A percentile compares a stretch with the other conserved stretches of the same genome.
Evolutionary conservation across 495 filamentous ascomycete genomes (phyloP).

Genomic region (Hypoxylon fuscum): DNA sequence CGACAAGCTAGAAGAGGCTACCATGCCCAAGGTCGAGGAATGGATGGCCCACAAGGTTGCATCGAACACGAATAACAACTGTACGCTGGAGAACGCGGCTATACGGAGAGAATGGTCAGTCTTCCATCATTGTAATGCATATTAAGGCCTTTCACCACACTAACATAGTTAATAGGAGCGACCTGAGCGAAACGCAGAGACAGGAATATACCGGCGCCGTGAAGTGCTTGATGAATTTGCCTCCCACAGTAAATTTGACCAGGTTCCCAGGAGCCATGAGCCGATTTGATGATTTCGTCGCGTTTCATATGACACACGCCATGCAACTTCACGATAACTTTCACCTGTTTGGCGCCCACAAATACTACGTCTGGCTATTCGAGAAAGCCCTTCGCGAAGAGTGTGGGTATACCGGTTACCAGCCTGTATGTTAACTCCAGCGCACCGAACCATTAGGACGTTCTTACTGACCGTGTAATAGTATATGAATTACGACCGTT

Average conservation of each 20-base stretch:
- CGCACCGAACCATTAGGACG: background rate
- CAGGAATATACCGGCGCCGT: conserved; percentile 59
- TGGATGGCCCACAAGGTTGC: conserved; percentile 47
- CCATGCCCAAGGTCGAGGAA: conserved; percentile 51
- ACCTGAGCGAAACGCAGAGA: conserved; percentile 45
- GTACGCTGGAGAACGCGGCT: conserved; percentile 57
- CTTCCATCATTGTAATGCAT: background rate
- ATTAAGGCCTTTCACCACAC: background rate
- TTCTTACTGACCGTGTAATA: conserved; percentile 24
- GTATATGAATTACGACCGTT: conserved; percentile 59
- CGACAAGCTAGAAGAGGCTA: conserved; percentile 48
- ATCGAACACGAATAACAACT: conserved; percentile 52
- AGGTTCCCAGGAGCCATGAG: conserved; percentile 59
- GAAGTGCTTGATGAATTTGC: conserved; percentile 56
- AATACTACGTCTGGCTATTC: conserved; percentile 70
- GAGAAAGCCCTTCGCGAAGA: conserved; percentile 74
- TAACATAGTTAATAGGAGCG: conserved; percentile 48
- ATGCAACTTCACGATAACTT: conserved; percentile 63
- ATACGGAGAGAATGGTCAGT: conserved; percentile 62
- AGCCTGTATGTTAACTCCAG: conserved; percentile 45
- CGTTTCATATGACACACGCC: conserved; percentile 56
- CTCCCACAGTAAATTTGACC: conserved; percentile 49
- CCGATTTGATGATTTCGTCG: conserved; percentile 65
- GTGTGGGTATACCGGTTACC: conserved; percentile 70
- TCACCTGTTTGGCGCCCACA: conserved; percentile 73